Conservation (phyloP, 169 alveolate species). For the Besnoitia besnoiti region DNA sequence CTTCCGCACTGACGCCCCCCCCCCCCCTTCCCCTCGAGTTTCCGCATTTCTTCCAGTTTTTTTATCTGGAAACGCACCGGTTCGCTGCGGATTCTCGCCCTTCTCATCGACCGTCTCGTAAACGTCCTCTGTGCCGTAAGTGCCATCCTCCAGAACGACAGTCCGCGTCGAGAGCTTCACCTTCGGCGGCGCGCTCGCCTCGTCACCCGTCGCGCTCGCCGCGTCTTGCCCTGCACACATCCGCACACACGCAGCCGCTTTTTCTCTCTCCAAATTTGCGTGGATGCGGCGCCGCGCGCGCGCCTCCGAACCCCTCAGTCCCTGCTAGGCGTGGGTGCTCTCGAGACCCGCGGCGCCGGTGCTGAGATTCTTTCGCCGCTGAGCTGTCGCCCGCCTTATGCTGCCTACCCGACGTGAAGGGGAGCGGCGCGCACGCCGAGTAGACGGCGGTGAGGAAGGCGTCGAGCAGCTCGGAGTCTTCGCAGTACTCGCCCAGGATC, state of each 20-base stretch:
- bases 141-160: slow-evolving; percentile 51
- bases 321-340: no score
- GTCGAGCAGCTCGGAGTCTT: slow-evolving; percentile 21
- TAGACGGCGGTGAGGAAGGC: slow-evolving; percentile 16
- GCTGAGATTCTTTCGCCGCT: no score
- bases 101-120: slow-evolving; percentile 1
- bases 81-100: not conserved
- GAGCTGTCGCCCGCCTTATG: no score
- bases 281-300: no score
- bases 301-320: no score
- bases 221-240: no score
- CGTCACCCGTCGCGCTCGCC: not conserved
- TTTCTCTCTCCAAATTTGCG: no score
- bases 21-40: not conserved
- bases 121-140: slow-evolving; percentile 58
- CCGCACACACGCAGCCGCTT: no score
- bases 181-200: not conserved
- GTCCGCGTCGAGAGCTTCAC: slow-evolving; percentile 38
- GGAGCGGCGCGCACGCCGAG: slow-evolving; percentile 6
- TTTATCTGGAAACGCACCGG: no score
- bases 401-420: not conserved
- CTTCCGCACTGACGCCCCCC: not conserved
- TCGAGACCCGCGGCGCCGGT: no score
- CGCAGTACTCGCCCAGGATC: slow-evolving; percentile 42
- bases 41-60: no score